These are phyloP conservation scores for Saccharomycopsis synnaedendra DNA, from an alignment of 805 yeast species.

Conservation along the genomic window DNA sequence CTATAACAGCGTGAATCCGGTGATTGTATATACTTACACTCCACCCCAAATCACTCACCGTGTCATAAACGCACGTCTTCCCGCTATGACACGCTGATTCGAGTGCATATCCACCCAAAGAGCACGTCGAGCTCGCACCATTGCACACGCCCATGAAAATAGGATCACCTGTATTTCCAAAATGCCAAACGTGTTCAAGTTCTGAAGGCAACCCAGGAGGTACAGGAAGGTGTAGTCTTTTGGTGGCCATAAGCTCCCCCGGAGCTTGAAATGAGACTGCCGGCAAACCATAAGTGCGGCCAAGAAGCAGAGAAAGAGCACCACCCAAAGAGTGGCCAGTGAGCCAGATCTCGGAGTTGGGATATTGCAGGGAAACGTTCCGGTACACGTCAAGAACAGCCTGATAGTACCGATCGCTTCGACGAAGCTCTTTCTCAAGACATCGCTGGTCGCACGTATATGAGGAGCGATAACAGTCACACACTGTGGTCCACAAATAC, in stretches of 20 bases:
- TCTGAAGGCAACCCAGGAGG: slow-evolving; percentile 82
- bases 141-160: slow-evolving; percentile 93
- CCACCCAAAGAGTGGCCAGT: slow-evolving; percentile 97
- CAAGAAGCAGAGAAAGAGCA: slow-evolving; percentile 66
- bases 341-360: slow-evolving; percentile 69
- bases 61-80: slow-evolving; percentile 76
- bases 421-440: slow-evolving; percentile 60
- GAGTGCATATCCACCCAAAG: slow-evolving; percentile 93
- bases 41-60: slow-evolving; percentile 85
- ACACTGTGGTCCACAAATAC: slow-evolving; percentile 87
- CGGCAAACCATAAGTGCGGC: slow-evolving; percentile 84
- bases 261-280: slow-evolving; percentile 89
- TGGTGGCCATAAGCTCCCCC: slow-evolving; percentile 77
- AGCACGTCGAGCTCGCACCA: slow-evolving; percentile 84
- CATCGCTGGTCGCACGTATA: slow-evolving; percentile 87
- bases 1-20: slow-evolving; percentile 83
- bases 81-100: slow-evolving; percentile 95
- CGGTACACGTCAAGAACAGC: slow-evolving; percentile 69
- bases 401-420: slow-evolving; percentile 72
- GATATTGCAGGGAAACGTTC: slow-evolving; percentile 57
- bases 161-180: slow-evolving; percentile 97
- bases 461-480: slow-evolving; percentile 80
- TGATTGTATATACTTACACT: slow-evolving; percentile 80
- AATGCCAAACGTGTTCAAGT: slow-evolving; percentile 82
- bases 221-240: slow-evolving; percentile 77